phyloP scores from a whole-genome alignment of 495 filamentous ascomycete genomes.

The Aspergillus haitiensis region DNA sequence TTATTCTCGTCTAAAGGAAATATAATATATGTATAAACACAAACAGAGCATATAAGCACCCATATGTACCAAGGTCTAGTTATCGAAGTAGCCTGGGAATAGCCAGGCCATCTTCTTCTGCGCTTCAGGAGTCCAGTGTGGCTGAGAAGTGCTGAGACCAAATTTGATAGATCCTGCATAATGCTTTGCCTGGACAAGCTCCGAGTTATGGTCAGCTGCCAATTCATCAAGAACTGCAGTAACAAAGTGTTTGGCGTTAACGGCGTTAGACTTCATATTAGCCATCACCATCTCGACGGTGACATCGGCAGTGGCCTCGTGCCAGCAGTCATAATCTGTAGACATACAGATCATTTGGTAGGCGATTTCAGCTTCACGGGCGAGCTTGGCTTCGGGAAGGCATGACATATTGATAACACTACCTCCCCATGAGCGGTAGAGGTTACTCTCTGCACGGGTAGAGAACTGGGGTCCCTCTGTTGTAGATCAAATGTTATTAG shows the following conservation, averaged over 20 bases:
- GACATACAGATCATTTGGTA: conserved; percentile 99
- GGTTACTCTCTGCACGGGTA: conserved; percentile 90
- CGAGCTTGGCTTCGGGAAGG: conserved; percentile 95
- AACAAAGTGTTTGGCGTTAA: conserved; percentile 82
- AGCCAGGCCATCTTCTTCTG: conserved; percentile 72
- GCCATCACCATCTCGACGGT: conserved; percentile 97
- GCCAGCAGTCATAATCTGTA: conserved; percentile 99
- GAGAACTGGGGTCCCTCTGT: conserved; percentile 92
- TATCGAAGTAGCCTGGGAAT: conserved; percentile 59
- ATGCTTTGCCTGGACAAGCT: conserved; percentile 74
- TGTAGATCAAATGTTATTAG: conserved; percentile 4
- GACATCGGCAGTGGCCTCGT: conserved; percentile 68
- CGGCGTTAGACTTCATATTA: conserved; percentile 88
- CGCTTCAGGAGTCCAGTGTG: conserved; percentile 61
- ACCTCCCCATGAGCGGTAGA: conserved; percentile 92
- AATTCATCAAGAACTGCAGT: conserved; percentile 86
- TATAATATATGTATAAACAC: too few relatives aligned
- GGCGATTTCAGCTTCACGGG: conserved; percentile 90
- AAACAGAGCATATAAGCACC: too few relatives aligned
- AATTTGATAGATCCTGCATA: conserved; percentile 59
- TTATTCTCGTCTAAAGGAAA: too few relatives aligned
- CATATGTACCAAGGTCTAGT: too few relatives aligned
- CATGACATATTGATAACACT: conserved; percentile 96
- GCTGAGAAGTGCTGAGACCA: conserved; percentile 63
- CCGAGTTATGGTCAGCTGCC: conserved; percentile 68